Base-by-base conservation (phyloP, 352 stramenopile species). In the Phytophthora kernoviae region DNA sequence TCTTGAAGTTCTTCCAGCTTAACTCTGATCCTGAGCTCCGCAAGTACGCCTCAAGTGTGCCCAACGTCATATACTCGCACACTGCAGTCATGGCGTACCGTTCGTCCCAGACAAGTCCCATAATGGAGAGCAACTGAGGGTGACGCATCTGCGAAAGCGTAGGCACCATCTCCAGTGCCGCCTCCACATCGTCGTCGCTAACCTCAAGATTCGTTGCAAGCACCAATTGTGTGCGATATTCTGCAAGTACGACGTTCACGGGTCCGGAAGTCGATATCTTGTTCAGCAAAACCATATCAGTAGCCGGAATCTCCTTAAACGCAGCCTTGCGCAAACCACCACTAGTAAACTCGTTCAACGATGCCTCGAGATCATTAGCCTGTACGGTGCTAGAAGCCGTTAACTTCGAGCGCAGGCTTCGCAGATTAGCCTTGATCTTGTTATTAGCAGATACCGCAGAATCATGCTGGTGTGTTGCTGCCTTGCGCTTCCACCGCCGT, bases 1-100 rank as follows among this genome's bases (percentile, higher is more conserved):
- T 77, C 70, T 93, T 92, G 60, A 90, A 91, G 37, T 88, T 87
- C 20, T 68, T 63, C 85, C 85, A 94, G 37, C 81, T 88, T 2
- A 91, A 67, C 11, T 76, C 52, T 4, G 56, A 63, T 3, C 61
- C 56, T 32, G 65, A 63, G 37, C 49, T 65, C 4, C 71, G 49
- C 30, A 93, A 49, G 26, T 88, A 82, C 12, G 76, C 65, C 67
- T 90, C 81, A 0, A 93, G 70, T 5, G 83, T 90, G 5, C 83
- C 83, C 9, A 82, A 52, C 42, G 84, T 79, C 81, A 93, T 90
- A 50, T 79, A 70, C 62, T 93, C 83, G 36, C 71, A 87, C 27
- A 93, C 70, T n/a, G 68, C 75, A 45, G 68, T 85, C 65, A 93
- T 84, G 0, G 73, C 69, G 34, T 88, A 65, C 0, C 66, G 61